Evolutionary conservation across 108 stramenopile species (phyloP).

Genomic region (Epithemia pelagica): DNA sequence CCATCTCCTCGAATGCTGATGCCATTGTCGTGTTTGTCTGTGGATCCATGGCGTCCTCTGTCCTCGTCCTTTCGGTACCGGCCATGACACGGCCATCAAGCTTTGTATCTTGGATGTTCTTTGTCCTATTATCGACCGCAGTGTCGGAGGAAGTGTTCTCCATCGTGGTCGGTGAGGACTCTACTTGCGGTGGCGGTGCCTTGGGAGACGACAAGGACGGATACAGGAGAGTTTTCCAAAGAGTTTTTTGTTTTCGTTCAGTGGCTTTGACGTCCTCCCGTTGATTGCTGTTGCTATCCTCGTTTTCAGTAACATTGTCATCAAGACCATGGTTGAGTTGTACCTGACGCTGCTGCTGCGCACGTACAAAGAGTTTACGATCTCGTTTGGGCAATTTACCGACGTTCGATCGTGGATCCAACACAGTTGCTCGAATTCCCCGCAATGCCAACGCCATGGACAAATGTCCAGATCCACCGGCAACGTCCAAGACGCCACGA

Average conservation of each 20-base stretch:
- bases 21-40: neutral
- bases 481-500: slow-evolving; percentile 64
- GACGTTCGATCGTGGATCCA: slow-evolving; percentile 63
- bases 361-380: slow-evolving; percentile 57
- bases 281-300: neutral
- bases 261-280: neutral
- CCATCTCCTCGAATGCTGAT: neutral
- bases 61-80: too few species aligned
- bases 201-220: neutral
- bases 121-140: neutral
- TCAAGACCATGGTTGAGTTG: too few species aligned
- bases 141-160: neutral
- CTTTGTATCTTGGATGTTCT: neutral
- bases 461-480: slow-evolving; percentile 79
- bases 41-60: too few species aligned
- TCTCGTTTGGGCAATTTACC: slow-evolving; percentile 60
- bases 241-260: neutral
- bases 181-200: neutral
- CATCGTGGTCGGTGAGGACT: neutral
- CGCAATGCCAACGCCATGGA: slow-evolving; percentile 54
- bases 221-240: neutral
- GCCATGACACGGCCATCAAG: too few species aligned
- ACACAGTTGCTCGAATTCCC: slow-evolving; percentile 57
- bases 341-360: slow-evolving; percentile 14
- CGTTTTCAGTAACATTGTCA: neutral